A percentile compares a stretch with the other conserved stretches of the same genome.
Conservation (phyloP, 2,329 filamentous ascomycete genomes). For the Colletotrichum sp. region DNA sequence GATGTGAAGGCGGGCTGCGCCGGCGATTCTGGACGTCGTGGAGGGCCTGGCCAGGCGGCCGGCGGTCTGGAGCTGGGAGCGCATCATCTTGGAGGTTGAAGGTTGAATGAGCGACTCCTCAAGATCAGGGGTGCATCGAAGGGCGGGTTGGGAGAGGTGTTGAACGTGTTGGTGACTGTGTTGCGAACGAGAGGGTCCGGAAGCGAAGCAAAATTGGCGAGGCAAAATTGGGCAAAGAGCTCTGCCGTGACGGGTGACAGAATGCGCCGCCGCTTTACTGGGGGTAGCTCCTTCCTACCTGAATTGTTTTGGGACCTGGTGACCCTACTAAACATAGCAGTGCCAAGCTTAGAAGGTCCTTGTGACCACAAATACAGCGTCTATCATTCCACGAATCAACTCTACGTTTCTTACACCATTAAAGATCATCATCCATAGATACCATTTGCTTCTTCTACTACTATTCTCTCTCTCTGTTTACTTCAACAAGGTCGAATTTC, state of each 20-base stretch:
- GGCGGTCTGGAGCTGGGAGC: slow-evolving; percentile 15
- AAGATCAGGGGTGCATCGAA: background rate
- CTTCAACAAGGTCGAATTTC: background rate
- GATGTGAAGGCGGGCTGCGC: background rate
- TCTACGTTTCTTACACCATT: background rate
- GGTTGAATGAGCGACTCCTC: background rate
- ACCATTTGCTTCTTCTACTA: rapidly evolving
- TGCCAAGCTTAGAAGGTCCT: background rate
- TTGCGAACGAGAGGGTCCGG: background rate
- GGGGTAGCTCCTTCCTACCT: background rate
- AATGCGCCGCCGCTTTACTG: slow-evolving; percentile 6
- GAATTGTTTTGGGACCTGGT: background rate
- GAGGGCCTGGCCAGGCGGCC: slow-evolving; percentile 12
- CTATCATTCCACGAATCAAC: background rate
- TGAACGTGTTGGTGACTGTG: background rate
- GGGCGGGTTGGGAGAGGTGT: background rate
- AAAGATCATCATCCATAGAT: rapidly evolving
- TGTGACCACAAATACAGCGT: background rate
- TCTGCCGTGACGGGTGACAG: background rate
- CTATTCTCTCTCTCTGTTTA: background rate
- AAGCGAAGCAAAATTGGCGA: background rate
- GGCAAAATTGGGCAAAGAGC: slow-evolving; percentile 9
- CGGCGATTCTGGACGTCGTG: slow-evolving; percentile 1
- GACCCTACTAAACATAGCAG: background rate
- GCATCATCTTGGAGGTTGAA: slow-evolving; percentile 4